Evolutionary conservation across 352 stramenopile genomes (phyloP).

Genomic region (Blastocystis hominis): DNA sequence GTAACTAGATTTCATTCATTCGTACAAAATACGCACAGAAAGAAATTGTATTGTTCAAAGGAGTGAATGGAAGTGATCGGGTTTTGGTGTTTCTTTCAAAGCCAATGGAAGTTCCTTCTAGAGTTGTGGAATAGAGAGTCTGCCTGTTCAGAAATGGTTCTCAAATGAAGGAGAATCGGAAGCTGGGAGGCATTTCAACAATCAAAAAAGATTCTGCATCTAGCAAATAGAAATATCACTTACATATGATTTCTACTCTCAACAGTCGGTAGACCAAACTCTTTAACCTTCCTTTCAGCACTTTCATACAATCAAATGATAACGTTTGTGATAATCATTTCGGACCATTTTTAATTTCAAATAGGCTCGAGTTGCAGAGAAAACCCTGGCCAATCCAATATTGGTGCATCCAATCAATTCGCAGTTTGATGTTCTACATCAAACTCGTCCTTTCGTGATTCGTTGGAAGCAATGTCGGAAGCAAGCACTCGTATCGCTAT

Average conservation of each 20-base stretch:
- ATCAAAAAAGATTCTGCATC: too few relatives aligned
- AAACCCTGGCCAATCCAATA: not conserved
- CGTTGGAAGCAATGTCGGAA: conserved; percentile 14
- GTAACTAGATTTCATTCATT: not conserved
- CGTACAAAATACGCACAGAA: not conserved
- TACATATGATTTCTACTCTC: not conserved
- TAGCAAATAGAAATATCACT: not conserved
- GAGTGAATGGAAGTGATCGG: not conserved
- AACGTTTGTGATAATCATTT: not conserved
- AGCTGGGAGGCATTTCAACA: too few relatives aligned
- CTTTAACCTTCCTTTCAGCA: not conserved
- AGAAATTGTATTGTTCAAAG: not conserved
- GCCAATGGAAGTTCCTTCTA: not conserved
- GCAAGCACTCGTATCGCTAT: conserved; percentile 84
- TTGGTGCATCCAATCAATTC: conserved; percentile 24
- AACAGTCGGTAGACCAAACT: not conserved
- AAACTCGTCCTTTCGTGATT: not conserved
- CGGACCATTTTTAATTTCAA: not conserved
- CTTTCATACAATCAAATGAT: not conserved
- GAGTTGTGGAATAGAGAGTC: too few relatives aligned
- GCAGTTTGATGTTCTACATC: not conserved
- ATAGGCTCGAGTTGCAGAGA: not conserved
- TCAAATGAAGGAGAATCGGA: too few relatives aligned
- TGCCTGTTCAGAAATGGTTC: too few relatives aligned
- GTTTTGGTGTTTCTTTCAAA: not conserved